Base-by-base conservation (phyloP, 148 eudicot genomes). In the Diospyros kaki region DNA sequence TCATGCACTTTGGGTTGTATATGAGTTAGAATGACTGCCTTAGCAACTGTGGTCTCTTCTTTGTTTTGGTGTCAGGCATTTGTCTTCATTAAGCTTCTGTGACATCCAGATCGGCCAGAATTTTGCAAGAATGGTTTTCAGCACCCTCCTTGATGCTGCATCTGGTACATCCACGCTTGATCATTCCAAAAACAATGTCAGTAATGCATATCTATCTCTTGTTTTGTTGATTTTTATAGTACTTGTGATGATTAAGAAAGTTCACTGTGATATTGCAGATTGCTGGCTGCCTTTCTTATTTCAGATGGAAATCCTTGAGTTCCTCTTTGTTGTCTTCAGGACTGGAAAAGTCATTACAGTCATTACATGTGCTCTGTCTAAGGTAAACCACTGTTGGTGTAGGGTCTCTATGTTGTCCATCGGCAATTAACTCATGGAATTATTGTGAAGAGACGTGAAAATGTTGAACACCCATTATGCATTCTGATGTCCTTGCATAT, bases 161-260 rank as follows among this genome's bases (percentile, higher is more conserved):
- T 86, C 90, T 69, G 59, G 80, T 79, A 77, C 87, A 63, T 81
- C 86, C 66, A 46, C 74, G 62, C 91, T 92, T 53, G 98, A 92
- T 65, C 80, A 88, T 66, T 92, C 97, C 73, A 92, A 88, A 81
- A 92, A 94, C 81, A 81, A 87, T 69, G 98, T 92, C 72, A 87
- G 97, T 81, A 58, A 14, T 68, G 28, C 70, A 42, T 68, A 58
- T 67, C 43, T 66, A 69, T 75, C 66, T 55, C 9, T 15, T 72
- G 10, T 46, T 69, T 43, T 64, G n/a, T 64, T 52, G 38, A 12
- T 14, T 38, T 80, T 75, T 70, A 9, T 15, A 53, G 39, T 60
- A 50, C 18, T 77, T 4, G 42, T 9, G 13, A 10, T 10, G 53
- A 13, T 28, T 28, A 61, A 44, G 39, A 56, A 40, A 59, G 48